These are phyloP conservation scores for Xylaria sp. DNA, from an alignment of 2,329 filamentous ascomycete species.

Conservation along the genomic window DNA sequence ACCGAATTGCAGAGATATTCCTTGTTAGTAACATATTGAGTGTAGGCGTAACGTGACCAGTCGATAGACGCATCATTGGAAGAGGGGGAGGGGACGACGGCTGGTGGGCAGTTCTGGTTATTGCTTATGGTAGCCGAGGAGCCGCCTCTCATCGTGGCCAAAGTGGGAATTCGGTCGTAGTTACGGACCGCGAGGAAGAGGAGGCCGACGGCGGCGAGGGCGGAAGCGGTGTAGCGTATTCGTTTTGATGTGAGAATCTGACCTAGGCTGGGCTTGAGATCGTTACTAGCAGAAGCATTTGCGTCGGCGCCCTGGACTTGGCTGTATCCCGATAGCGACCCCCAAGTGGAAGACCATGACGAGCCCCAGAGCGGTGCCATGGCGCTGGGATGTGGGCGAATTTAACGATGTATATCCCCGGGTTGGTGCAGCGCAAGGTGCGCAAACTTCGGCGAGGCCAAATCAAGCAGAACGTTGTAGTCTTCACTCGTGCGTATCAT, in stretches of 20 bases:
- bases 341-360: constrained; percentile 39
- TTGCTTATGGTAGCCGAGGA: constrained; percentile 13
- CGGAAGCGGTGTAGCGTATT: constrained; percentile 38
- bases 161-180: constrained; percentile 40
- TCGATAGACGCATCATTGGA: constrained; percentile 41
- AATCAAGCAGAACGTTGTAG: constrained; percentile 2
- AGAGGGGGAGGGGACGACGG: constrained; percentile 32
- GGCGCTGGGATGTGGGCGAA: background rate
- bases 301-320: constrained; percentile 34
- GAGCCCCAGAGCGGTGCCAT: constrained; percentile 42
- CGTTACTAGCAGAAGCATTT: constrained; percentile 20
- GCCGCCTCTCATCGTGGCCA: constrained; percentile 34
- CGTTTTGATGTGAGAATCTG: constrained; percentile 47
- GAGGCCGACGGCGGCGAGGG: constrained; percentile 34
- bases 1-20: constrained; percentile 57
- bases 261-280: constrained; percentile 42
- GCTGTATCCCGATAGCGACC: constrained; percentile 36
- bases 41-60: constrained; percentile 54
- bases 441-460: constrained; percentile 8
- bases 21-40: constrained; percentile 55
- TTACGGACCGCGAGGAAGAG: constrained; percentile 40
- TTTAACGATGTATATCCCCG: background rate
- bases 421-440: background rate
- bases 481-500: background rate
- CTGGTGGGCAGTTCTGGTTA: constrained; percentile 33